A percentile compares a stretch with the other conserved stretches of the same genome.
Evolutionary conservation across 257 asterid species (phyloP).

Genomic region (Haberlea rhodopensis): DNA sequence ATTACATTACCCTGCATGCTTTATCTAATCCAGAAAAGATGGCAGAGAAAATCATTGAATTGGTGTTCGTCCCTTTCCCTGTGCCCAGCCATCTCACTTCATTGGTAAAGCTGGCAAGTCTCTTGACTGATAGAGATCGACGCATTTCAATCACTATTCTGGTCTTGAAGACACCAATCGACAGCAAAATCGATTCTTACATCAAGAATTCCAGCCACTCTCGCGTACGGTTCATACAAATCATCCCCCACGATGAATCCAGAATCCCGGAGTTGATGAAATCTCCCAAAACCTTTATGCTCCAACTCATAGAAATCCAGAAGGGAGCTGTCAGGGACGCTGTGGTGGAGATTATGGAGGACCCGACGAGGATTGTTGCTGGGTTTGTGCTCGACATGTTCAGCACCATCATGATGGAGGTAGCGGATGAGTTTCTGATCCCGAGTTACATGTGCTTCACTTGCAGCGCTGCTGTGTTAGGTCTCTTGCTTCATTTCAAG

Average conservation of each 20-base stretch:
- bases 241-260: slow-evolving; percentile 6
- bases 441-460: slow-evolving; percentile 45
- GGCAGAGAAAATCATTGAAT: too few relatives aligned
- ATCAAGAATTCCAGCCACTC: slow-evolving; percentile 20
- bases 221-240: slow-evolving; percentile 25
- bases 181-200: slow-evolving; percentile 25
- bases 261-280: not conserved
- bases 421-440: slow-evolving; percentile 43
- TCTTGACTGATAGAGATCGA: slow-evolving; percentile 29
- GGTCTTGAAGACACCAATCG: slow-evolving; percentile 27
- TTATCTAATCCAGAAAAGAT: too few relatives aligned
- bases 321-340: slow-evolving; percentile 21
- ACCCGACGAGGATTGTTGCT: slow-evolving; percentile 1
- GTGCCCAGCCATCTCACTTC: too few relatives aligned
- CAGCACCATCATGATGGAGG: slow-evolving; percentile 45
- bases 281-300: not conserved
- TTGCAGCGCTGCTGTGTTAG: slow-evolving; percentile 39
- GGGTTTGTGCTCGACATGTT: slow-evolving; percentile 41
- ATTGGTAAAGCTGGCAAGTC: slow-evolving; percentile 35
- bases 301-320: slow-evolving; percentile 23
- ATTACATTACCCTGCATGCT: too few relatives aligned
- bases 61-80: too few relatives aligned
- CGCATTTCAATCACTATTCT: slow-evolving; percentile 41
- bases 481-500: slow-evolving; percentile 35
- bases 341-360: slow-evolving; percentile 10